Evolutionary conservation across 2,329 filamentous ascomycete genomes (phyloP), one percentile per base, ranked within the genome.

Genomic region (Claviceps sp.): DNA sequence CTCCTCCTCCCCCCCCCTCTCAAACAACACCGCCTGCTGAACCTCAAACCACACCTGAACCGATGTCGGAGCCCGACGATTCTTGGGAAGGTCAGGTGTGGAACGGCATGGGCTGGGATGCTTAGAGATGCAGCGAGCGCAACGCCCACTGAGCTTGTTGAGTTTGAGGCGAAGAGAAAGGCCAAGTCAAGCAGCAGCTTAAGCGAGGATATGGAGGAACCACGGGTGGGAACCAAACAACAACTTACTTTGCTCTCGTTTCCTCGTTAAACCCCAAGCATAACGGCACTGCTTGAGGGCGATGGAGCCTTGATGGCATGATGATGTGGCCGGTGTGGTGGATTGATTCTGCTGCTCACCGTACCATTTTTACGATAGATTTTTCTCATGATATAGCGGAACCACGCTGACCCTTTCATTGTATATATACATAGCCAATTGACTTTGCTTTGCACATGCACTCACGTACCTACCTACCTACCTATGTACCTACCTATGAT

Each of bases 51-150:
- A 3, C 47, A 42, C 5, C 38, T 26, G 41, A 50, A n/a, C 4
- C 5, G n/a, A 3, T 41, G n/a, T 9, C 47, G n/a, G 24, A 20
- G 36, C 13, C 36, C 5, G 44, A 50, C 30, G 20, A 48, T 9
- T 48, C 44, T 8, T 54, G 53, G 53, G 40, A 38, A 14, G 53
- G 53, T 20, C 46, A 54, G 18, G 42, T 22, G 8, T 54, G 53
- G 53, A 52, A 52, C 46, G 53, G 52, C 8, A 11, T 20, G 22
- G 37, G 48, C 20, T 53, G 52, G 52, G 13, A 14, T 30, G 37
- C 53, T 36, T 44, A 34, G 26, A 54, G 50, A 49, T 16, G 47
- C 18, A 49, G 18, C 18, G 14, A 40, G 36, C 13, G 44, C 1
- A 5, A 46, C 1, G 47, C 22, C n/a, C 18, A 16, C 34, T 36